phyloP scores from a whole-genome alignment of 306 rosid genomes.

The Quercus suber region DNA sequence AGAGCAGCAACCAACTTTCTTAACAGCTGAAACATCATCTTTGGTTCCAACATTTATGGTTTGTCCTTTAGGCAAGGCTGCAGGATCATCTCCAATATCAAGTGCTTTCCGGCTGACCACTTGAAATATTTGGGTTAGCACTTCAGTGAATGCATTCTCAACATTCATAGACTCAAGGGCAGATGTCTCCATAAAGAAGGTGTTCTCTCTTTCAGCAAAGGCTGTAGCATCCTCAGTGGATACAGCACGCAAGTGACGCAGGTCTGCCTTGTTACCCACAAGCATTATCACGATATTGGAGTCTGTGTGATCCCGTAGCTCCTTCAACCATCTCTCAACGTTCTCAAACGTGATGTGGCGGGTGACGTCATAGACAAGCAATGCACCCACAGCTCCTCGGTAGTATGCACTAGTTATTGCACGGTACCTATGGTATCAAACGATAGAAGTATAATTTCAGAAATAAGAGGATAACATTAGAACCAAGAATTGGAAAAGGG shows the following conservation, averaged over 20 bases:
- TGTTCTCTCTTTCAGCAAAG: conserved; percentile 50
- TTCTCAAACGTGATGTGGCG: conserved; percentile 56
- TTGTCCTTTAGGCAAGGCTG: conserved; percentile 50
- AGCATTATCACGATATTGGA: conserved; percentile 55
- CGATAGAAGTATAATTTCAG: background rate
- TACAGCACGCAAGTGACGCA: conserved; percentile 51
- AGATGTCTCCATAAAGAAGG: conserved; percentile 56
- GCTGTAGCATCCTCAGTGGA: conserved; percentile 49
- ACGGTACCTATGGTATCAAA: conserved; percentile 39
- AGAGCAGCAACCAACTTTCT: conserved; percentile 55
- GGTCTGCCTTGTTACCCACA: conserved; percentile 56
- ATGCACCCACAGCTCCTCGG: conserved; percentile 59
- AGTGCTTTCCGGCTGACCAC: conserved; percentile 55
- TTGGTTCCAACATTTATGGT: conserved; percentile 46
- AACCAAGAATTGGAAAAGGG: background rate
- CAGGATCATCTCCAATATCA: conserved; percentile 46
- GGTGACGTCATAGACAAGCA: conserved; percentile 54
- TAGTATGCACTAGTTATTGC: conserved; percentile 64
- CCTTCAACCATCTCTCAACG: conserved; percentile 64
- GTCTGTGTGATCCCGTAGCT: conserved; percentile 61
- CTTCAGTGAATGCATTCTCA: conserved; percentile 54
- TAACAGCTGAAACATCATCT: conserved; percentile 62
- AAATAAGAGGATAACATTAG: background rate
- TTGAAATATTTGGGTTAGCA: conserved; percentile 45
- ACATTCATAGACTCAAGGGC: conserved; percentile 61